Percentiles rank a stretch among this genome's conserved stretches.
phyloP scores from a whole-genome alignment of 257 asterid species.

The Lycium barbarum region DNA sequence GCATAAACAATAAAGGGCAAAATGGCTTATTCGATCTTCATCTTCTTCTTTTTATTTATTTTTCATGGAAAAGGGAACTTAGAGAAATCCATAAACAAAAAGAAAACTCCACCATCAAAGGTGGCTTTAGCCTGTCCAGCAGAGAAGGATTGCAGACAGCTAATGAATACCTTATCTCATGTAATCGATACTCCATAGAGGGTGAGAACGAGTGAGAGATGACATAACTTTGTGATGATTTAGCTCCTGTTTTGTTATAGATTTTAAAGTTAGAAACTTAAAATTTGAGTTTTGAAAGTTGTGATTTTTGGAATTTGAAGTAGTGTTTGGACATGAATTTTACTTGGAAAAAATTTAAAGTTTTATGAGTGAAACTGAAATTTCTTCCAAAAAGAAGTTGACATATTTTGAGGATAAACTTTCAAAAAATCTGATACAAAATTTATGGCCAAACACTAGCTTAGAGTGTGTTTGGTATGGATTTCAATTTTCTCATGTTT shows the following conservation, averaged over 20 bases:
- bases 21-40: not conserved
- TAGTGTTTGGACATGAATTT: too few relatives aligned
- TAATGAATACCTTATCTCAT: constrained; percentile 21
- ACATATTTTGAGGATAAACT: too few relatives aligned
- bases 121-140: constrained; percentile 22
- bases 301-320: too few relatives aligned
- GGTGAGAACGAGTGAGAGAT: not conserved
- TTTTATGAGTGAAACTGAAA: too few relatives aligned
- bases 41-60: not conserved
- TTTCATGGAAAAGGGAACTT: not conserved
- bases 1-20: not conserved
- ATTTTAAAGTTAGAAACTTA: too few relatives aligned
- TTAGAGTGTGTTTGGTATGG: not conserved
- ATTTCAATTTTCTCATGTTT: not conserved
- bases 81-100: constrained; percentile 8
- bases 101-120: constrained; percentile 18
- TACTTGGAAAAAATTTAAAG: too few relatives aligned
- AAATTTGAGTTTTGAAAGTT: too few relatives aligned
- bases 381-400: too few relatives aligned
- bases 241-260: too few relatives aligned
- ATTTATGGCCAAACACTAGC: too few relatives aligned
- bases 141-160: not conserved
- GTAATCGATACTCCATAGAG: not conserved
- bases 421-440: too few relatives aligned
- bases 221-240: not conserved